These are phyloP conservation scores for Taiozyma sp. DNA, from an alignment of 1,139 yeast genomes.

Conservation along the genomic window DNA sequence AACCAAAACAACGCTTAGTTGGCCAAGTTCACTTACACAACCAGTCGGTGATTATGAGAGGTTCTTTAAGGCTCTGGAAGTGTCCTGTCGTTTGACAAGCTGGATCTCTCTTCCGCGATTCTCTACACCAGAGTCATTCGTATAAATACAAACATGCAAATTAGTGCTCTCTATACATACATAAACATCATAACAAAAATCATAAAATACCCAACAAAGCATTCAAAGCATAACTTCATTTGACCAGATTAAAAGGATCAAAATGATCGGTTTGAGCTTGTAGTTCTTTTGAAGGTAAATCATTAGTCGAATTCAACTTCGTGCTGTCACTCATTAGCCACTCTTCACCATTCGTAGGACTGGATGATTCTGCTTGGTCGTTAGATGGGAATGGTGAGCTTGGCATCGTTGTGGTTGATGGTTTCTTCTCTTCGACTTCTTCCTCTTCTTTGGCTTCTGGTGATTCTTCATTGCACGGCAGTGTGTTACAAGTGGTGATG, in stretches of 20 bases:
- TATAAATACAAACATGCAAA: background rate
- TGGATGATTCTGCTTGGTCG: background rate
- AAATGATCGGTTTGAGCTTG: background rate
- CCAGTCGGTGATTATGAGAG: too few relatives aligned
- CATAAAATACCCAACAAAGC: background rate
- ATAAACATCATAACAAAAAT: background rate
- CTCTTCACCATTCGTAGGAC: background rate
- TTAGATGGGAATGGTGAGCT: slow-evolving; percentile 14
- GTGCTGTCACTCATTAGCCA: slow-evolving; percentile 1
- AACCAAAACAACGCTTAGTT: too few relatives aligned
- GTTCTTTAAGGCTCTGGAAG: too few relatives aligned
- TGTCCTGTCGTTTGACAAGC: too few relatives aligned
- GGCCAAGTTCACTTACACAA: too few relatives aligned
- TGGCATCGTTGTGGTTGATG: slow-evolving; percentile 16
- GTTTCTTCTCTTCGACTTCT: slow-evolving; percentile 4
- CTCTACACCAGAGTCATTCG: too few relatives aligned
- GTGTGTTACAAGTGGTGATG: slow-evolving; percentile 33
- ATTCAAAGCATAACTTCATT: background rate
- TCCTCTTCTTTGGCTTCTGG: slow-evolving; percentile 12
- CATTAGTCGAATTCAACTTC: background rate
- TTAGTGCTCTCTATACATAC: background rate
- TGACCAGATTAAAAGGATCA: background rate
- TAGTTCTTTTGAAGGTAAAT: background rate
- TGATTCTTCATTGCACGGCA: slow-evolving; percentile 28
- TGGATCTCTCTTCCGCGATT: too few relatives aligned